A percentile compares a stretch with the other conserved stretches of the same genome.
Evolutionary conservation across 2,329 filamentous ascomycete genomes (phyloP).

Genomic region (Neophaeococcomyces aloes): DNA sequence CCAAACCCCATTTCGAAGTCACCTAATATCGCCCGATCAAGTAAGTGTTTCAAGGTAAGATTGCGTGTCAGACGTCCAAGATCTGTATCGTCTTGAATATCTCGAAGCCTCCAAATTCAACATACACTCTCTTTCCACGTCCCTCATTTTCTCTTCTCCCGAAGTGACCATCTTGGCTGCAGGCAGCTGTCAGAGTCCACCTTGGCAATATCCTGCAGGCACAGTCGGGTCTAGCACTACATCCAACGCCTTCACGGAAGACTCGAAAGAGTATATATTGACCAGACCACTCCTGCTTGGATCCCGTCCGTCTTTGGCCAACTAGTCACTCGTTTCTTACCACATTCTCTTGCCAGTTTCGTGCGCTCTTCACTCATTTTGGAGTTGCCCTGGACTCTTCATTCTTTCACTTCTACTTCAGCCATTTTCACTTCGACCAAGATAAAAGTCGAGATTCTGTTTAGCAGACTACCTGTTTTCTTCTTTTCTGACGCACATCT

Average conservation of each 20-base stretch:
- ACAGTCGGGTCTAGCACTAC: background rate
- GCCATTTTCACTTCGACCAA: background rate
- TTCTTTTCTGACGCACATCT: background rate
- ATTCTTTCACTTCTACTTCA: background rate
- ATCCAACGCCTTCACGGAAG: background rate
- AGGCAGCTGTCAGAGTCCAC: background rate
- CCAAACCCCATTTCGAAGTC: background rate
- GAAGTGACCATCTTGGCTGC: background rate
- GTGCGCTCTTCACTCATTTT: constrained; percentile 5
- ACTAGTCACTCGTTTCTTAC: constrained; percentile 3
- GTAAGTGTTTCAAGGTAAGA: constrained; percentile 3
- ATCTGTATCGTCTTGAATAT: background rate
- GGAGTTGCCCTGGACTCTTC: background rate
- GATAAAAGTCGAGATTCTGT: constrained; percentile 10
- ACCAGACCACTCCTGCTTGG: background rate
- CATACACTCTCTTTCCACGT: background rate
- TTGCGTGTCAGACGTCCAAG: background rate
- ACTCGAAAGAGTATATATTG: too few species aligned
- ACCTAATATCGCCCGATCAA: background rate
- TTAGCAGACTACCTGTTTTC: background rate
- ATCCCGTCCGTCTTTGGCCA: background rate
- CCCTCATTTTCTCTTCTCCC: background rate
- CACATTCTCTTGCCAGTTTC: background rate
- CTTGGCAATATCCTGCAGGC: background rate
- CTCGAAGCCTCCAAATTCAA: background rate